Conservation (phyloP, 2,329 filamentous ascomycete genomes). For the Paecilomyces fulvus region DNA sequence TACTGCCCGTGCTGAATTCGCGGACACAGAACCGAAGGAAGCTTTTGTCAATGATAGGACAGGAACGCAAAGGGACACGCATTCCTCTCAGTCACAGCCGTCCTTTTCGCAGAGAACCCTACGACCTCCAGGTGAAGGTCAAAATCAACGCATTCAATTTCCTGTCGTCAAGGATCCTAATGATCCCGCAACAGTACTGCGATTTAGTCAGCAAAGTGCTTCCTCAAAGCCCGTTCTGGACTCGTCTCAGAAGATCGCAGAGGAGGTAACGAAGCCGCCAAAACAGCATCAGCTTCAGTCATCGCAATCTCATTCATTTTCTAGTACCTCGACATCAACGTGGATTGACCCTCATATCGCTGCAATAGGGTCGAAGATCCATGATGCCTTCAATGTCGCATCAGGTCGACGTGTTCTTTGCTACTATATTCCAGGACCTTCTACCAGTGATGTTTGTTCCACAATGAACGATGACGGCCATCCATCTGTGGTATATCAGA, state of each 20-base stretch:
- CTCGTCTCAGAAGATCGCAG: slow-evolving; percentile 6
- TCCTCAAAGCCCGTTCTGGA: slow-evolving; percentile 41
- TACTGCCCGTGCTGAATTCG: background rate
- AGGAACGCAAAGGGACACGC: slow-evolving; percentile 2
- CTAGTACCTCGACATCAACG: slow-evolving; percentile 7
- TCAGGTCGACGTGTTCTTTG: slow-evolving; percentile 13
- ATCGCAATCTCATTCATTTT: slow-evolving; percentile 13
- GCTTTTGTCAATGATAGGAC: slow-evolving; percentile 3
- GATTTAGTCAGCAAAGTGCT: slow-evolving; percentile 57
- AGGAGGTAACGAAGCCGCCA: background rate
- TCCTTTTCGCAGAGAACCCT: slow-evolving; percentile 20
- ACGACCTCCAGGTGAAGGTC: slow-evolving; percentile 18
- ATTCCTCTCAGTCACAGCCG: slow-evolving; percentile 12
- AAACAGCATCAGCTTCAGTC: slow-evolving; percentile 3
- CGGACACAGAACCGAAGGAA: background rate
- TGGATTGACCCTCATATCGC: slow-evolving; percentile 9
- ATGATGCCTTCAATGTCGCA: slow-evolving; percentile 22
- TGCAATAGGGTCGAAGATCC: slow-evolving; percentile 14
- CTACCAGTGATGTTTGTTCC: slow-evolving; percentile 39
- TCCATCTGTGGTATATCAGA: slow-evolving; percentile 69
- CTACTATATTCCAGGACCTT: slow-evolving; percentile 19
- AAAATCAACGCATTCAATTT: slow-evolving; percentile 51
- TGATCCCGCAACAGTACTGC: slow-evolving; percentile 53
- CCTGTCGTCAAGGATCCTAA: slow-evolving; percentile 69
- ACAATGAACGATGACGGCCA: slow-evolving; percentile 50